Evolutionary conservation across 2,329 filamentous ascomycete species (phyloP).

Genomic region (Helotiales sp.): DNA sequence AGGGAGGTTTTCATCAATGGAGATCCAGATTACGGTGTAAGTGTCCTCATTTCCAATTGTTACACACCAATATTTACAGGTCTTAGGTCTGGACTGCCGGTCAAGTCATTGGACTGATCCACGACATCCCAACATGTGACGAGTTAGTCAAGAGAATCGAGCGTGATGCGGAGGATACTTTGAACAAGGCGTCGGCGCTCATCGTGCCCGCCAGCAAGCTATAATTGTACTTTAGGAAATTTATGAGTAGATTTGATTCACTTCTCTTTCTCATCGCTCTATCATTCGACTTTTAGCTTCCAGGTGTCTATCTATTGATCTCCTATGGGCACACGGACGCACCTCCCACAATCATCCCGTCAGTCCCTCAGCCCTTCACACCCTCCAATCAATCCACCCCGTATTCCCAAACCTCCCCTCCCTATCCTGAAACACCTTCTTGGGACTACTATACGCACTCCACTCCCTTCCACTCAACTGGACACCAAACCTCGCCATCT

Average conservation of each 20-base stretch:
- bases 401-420: conserved; percentile 33
- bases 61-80: conserved; percentile 16
- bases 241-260: background rate
- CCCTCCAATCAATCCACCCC: conserved; percentile 34
- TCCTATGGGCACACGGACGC: no score
- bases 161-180: conserved; percentile 71
- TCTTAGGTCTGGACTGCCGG: conserved; percentile 91
- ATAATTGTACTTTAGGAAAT: conserved; percentile 30
- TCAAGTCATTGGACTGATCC: conserved; percentile 88
- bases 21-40: conserved; percentile 86
- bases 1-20: conserved; percentile 91
- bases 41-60: conserved; percentile 45
- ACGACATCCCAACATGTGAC: conserved; percentile 80
- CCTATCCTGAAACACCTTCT: conserved; percentile 34
- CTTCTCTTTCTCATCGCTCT: no score
- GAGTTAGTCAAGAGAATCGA: conserved; percentile 74
- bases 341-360: background rate
- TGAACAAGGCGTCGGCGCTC: conserved; percentile 63
- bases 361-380: conserved; percentile 16
- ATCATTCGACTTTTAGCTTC: no score
- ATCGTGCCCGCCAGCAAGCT: conserved; percentile 61
- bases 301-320: no score
- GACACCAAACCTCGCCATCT: conserved; percentile 24
- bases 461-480: conserved; percentile 31
- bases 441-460: conserved; percentile 27